A percentile compares a stretch with the other conserved stretches of the same genome.
These are phyloP conservation scores for Mycosphaerella sp. DNA, from an alignment of 2,329 filamentous ascomycete genomes.

Conservation along the genomic window DNA sequence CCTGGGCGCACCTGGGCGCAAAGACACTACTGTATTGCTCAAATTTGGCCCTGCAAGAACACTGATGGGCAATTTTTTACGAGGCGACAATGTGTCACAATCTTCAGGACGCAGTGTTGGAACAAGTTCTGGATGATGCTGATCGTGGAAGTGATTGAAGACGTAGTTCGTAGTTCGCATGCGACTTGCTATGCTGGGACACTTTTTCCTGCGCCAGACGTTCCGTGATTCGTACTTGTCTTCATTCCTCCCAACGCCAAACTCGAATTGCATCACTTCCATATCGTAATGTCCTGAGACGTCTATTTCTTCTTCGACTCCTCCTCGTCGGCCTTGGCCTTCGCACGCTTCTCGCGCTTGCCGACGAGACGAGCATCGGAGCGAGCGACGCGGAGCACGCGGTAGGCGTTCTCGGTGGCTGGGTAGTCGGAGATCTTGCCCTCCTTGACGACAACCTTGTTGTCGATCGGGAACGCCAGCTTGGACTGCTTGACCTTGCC, in stretches of 20 bases:
- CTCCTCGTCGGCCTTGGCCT: conserved; percentile 80
- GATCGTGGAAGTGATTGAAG: conserved; percentile 22
- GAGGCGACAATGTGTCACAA: too few species aligned
- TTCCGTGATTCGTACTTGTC: conserved; percentile 20
- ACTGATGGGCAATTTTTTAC: too few species aligned
- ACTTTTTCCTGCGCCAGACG: conserved; percentile 21
- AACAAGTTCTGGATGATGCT: neutral
- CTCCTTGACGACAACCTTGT: conserved; percentile 69
- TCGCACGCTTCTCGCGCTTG: conserved; percentile 85
- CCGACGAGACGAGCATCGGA: conserved; percentile 75
- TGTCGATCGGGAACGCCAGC: conserved; percentile 65
- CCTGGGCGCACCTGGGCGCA: too few species aligned
- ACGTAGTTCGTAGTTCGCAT: conserved; percentile 17
- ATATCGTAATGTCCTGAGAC: conserved; percentile 15
- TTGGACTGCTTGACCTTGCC: conserved; percentile 38
- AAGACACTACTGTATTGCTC: neutral
- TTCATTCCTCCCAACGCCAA: conserved; percentile 22
- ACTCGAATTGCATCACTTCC: conserved; percentile 24
- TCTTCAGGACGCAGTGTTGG: neutral
- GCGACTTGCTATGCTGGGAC: conserved; percentile 21
- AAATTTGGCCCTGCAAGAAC: neutral
- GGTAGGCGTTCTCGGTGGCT: conserved; percentile 79
- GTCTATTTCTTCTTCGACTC: conserved; percentile 72
- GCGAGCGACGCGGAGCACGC: conserved; percentile 75
- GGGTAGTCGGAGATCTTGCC: conserved; percentile 64